These are phyloP conservation scores for Lunularia cruciata DNA, from an alignment of 225 moss, liverwort and hornwort species.

Conservation along the genomic window DNA sequence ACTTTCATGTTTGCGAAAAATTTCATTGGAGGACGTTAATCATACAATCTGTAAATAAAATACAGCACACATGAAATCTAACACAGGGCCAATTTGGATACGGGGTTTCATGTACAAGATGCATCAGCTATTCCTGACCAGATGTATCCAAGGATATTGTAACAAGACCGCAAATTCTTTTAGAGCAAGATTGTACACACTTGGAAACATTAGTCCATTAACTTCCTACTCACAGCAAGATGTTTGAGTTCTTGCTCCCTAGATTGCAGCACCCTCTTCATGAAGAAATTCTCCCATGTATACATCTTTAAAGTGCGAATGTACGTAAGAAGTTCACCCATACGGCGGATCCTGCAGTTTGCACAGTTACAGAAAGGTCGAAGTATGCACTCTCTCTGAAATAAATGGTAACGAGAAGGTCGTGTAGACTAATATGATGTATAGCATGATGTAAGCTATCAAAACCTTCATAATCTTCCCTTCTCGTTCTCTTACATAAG, in stretches of 20 bases:
- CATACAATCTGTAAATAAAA: too few relatives aligned
- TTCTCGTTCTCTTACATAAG: too few relatives aligned
- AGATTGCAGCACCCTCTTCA: conserved; percentile 66
- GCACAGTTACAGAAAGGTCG: too few relatives aligned
- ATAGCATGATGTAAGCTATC: too few relatives aligned
- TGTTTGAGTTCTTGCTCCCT: conserved; percentile 81
- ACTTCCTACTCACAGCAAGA: conserved; percentile 59
- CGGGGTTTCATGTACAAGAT: too few relatives aligned
- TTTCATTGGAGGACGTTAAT: too few relatives aligned
- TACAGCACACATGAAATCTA: not conserved
- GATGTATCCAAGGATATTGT: not conserved
- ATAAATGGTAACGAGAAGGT: too few relatives aligned
- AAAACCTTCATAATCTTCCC: too few relatives aligned
- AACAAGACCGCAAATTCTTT: not conserved
- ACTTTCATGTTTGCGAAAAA: too few relatives aligned
- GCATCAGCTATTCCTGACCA: not conserved
- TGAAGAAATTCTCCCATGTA: conserved; percentile 77
- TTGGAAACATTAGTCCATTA: not conserved
- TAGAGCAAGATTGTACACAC: not conserved
- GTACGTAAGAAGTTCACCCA: conserved; percentile 79
- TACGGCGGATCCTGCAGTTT: conserved; percentile 76
- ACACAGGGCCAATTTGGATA: too few relatives aligned
- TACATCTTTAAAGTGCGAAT: conserved; percentile 96
- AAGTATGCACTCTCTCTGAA: too few relatives aligned
- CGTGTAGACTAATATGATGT: too few relatives aligned